phyloP scores from a whole-genome alignment of 2,329 filamentous ascomycete species.

The Diaporthe sp. region DNA sequence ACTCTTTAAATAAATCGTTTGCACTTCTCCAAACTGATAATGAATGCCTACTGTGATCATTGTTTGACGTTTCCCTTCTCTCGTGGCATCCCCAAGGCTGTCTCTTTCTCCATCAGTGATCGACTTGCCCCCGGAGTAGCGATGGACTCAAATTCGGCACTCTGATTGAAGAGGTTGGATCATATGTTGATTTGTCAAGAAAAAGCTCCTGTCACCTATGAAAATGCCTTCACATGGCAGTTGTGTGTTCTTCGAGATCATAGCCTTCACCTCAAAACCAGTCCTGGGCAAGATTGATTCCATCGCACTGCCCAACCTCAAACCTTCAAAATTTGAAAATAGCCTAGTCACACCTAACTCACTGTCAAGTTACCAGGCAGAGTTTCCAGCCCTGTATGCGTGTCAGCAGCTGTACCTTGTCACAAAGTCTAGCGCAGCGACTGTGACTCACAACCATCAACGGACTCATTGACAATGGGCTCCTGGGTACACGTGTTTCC shows the following conservation, averaged over 20 bases:
- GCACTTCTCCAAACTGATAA: too few relatives aligned
- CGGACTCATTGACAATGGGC: conserved; percentile 37
- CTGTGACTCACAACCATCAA: conserved; percentile 40
- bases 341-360: background rate
- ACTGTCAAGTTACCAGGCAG: conserved; percentile 22
- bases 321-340: background rate
- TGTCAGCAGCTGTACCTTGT: background rate
- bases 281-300: too few relatives aligned
- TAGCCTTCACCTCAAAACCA: background rate
- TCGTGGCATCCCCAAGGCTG: too few relatives aligned
- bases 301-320: too few relatives aligned
- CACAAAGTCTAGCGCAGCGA: background rate
- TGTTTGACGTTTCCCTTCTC: background rate
- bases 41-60: background rate
- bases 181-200: background rate
- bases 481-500: conserved; percentile 37
- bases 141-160: background rate
- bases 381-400: background rate
- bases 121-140: too few relatives aligned
- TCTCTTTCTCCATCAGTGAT: too few relatives aligned
- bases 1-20: too few relatives aligned
- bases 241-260: background rate
- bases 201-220: too few relatives aligned
- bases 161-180: background rate
- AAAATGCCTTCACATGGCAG: background rate